Evolutionary conservation across 371 early-diverging fungal genomes (phyloP).

Genomic region (Rhizopus stolonifer): DNA sequence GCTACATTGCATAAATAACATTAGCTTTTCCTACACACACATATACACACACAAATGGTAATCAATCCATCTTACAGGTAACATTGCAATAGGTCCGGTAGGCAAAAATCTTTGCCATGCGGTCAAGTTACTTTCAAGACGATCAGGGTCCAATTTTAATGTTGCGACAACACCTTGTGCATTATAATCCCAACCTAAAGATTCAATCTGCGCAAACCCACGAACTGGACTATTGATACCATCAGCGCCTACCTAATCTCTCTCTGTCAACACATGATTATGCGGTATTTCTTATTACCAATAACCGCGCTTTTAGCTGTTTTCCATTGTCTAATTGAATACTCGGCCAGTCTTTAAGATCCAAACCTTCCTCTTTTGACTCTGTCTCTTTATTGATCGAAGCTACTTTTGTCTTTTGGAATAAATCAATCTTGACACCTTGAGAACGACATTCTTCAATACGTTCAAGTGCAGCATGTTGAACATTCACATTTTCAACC

Average conservation of each 20-base stretch:
- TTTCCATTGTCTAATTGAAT: conserved; percentile 59
- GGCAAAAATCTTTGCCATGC: conserved; percentile 96
- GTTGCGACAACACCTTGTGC: conserved; percentile 92
- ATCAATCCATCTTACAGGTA: conserved; percentile 66
- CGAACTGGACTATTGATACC: conserved; percentile 89
- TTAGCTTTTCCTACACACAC: too few relatives aligned
- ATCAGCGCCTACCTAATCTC: conserved; percentile 79
- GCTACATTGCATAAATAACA: conserved; percentile 21
- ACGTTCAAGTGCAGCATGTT: conserved; percentile 49
- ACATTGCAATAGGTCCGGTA: conserved; percentile 89
- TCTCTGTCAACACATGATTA: background rate
- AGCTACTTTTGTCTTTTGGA: conserved; percentile 61
- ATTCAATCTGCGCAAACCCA: conserved; percentile 77
- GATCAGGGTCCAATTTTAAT: conserved; percentile 47
- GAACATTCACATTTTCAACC: conserved; percentile 54
- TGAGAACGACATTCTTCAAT: conserved; percentile 37
- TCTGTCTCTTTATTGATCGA: conserved; percentile 23
- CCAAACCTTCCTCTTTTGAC: conserved; percentile 18
- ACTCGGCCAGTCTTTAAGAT: conserved; percentile 64
- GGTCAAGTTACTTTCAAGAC: conserved; percentile 50
- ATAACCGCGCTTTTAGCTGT: conserved; percentile 52
- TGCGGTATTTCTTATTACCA: conserved; percentile 36
- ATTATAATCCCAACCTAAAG: conserved; percentile 86
- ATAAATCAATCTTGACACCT: conserved; percentile 45
- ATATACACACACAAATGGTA: too few relatives aligned